Percentiles rank a stretch among this genome's conserved stretches.
Evolutionary conservation across 495 filamentous ascomycete species (phyloP).

Genomic region (Geopyxis carbonaria): DNA sequence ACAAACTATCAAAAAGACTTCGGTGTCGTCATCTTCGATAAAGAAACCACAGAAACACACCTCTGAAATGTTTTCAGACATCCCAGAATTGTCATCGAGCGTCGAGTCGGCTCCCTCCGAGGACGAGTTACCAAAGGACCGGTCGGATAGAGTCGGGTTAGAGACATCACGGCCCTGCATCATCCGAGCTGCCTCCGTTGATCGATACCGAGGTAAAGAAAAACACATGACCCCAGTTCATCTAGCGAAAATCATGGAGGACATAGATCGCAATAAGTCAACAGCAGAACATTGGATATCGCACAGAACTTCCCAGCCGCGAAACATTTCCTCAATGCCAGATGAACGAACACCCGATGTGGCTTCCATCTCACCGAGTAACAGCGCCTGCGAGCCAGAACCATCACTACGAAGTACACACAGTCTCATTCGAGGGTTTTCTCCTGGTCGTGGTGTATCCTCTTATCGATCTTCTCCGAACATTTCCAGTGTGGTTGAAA

Average conservation of each 20-base stretch:
- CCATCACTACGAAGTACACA: constrained; percentile 35
- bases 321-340: constrained; percentile 3
- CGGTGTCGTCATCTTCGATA: constrained; percentile 28
- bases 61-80: constrained; percentile 30
- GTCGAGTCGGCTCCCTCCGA: constrained; percentile 67
- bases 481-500: constrained; percentile 10
- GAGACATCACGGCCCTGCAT: constrained; percentile 16
- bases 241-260: constrained; percentile 26
- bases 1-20: constrained; percentile 30
- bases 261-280: constrained; percentile 20
- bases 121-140: constrained; percentile 35
- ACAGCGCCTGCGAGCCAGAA: not conserved
- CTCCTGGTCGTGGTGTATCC: constrained; percentile 55
- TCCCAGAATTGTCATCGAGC: constrained; percentile 81
- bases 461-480: constrained; percentile 43
- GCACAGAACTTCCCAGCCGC: not conserved
- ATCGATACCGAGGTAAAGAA: constrained; percentile 36
- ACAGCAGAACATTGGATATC: constrained; percentile 20
- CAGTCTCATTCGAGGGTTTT: constrained; percentile 76
- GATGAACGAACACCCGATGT: not conserved
- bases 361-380: not conserved
- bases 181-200: constrained; percentile 17
- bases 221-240: constrained; percentile 63
- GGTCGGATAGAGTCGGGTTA: constrained; percentile 19
- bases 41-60: constrained; percentile 11